A percentile compares a stretch with the other conserved stretches of the same genome.
Evolutionary conservation across 1,284 basidiomycete species (phyloP).

Genomic region (Polyporus tsugae): DNA sequence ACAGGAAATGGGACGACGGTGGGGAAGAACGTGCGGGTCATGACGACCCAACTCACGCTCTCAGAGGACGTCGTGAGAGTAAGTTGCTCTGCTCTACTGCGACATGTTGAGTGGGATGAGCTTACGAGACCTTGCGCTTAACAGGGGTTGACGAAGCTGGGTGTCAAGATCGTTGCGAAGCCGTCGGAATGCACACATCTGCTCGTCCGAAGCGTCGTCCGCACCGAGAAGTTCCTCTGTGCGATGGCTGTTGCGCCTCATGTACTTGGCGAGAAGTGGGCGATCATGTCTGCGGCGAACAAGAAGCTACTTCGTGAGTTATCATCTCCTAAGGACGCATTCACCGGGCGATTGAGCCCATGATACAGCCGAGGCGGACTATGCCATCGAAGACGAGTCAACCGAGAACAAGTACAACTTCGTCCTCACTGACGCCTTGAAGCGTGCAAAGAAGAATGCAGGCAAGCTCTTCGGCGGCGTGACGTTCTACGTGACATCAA

Average conservation of each 20-base stretch:
- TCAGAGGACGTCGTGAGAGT: constrained; percentile 65
- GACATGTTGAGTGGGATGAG: not conserved
- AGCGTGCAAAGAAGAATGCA: constrained; percentile 57
- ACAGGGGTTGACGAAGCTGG: constrained; percentile 68
- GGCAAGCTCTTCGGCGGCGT: constrained; percentile 67
- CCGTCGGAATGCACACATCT: constrained; percentile 80
- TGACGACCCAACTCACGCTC: constrained; percentile 69
- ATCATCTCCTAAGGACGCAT: not conserved
- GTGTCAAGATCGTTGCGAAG: constrained; percentile 66
- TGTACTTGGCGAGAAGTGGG: constrained; percentile 75
- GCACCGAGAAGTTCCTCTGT: constrained; percentile 86
- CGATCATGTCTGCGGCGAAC: constrained; percentile 60
- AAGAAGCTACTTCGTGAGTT: constrained; percentile 70
- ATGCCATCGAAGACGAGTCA: constrained; percentile 62
- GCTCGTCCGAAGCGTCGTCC: constrained; percentile 68
- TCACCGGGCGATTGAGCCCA: not conserved
- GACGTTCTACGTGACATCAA: constrained; percentile 78
- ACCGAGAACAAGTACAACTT: constrained; percentile 73
- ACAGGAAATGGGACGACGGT: constrained; percentile 13
- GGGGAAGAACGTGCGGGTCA: constrained; percentile 48
- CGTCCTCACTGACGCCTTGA: constrained; percentile 65
- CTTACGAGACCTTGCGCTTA: not conserved
- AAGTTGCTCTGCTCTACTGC: constrained; percentile 25
- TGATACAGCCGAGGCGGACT: constrained; percentile 66
- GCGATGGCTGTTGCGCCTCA: constrained; percentile 69